Conservation (phyloP, 179 eudicot species). For the Silene vulgaris region DNA sequence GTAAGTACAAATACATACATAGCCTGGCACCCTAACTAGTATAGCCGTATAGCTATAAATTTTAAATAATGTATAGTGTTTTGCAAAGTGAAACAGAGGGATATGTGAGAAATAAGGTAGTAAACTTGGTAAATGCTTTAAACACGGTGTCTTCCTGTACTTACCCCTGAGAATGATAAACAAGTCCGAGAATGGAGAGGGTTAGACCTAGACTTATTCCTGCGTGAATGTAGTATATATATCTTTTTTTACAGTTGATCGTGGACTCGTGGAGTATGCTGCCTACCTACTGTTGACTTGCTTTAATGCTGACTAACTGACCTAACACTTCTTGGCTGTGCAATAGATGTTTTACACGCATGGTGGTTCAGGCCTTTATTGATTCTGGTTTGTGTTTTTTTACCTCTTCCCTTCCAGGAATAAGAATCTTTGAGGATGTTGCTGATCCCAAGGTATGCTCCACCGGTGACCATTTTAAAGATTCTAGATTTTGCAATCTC, state of each 20-base stretch:
- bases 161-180: not conserved
- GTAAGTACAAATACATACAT: too few species aligned
- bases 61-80: not conserved
- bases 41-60: not conserved
- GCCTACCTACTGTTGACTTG: not conserved
- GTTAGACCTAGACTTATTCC: not conserved
- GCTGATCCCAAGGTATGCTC: conserved; percentile 54
- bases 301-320: conserved; percentile 3
- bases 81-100: not conserved
- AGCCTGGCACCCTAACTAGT: too few species aligned
- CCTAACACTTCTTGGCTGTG: not conserved
- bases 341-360: not conserved
- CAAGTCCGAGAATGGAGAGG: not conserved
- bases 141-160: too few species aligned
- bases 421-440: conserved; percentile 87
- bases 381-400: conserved; percentile 18
- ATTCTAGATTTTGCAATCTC: not conserved
- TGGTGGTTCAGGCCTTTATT: conserved; percentile 13
- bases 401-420: conserved; percentile 48
- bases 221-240: not conserved
- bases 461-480: not conserved
- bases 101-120: not conserved
- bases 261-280: not conserved
- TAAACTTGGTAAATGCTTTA: too few species aligned
- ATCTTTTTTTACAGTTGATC: not conserved